A percentile compares a stretch with the other conserved stretches of the same genome.
These are phyloP conservation scores for Backusella tuberculispora DNA, from an alignment of 192 early-diverging fungal species.

Conservation along the genomic window DNA sequence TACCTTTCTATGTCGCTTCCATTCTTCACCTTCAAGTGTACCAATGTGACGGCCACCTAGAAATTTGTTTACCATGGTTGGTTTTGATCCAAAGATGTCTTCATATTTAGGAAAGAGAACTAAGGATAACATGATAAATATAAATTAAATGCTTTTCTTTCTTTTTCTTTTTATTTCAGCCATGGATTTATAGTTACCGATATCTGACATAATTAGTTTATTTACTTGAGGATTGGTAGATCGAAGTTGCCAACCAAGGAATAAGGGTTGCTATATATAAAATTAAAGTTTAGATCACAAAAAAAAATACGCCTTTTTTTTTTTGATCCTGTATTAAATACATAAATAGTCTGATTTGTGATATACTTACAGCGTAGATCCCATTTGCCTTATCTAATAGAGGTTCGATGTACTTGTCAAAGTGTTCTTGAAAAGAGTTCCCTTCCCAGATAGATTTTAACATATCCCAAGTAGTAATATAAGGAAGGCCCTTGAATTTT, in stretches of 20 bases:
- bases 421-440: neutral
- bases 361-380: conserved; percentile 3
- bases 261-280: neutral
- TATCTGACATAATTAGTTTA: conserved; percentile 2
- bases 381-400: neutral
- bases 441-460: neutral
- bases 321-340: neutral
- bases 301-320: neutral
- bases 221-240: neutral
- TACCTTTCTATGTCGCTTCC: conserved; percentile 34
- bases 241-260: conserved; percentile 7
- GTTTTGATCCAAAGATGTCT: neutral
- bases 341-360: neutral
- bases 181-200: neutral
- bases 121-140: neutral
- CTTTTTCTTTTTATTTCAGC: neutral
- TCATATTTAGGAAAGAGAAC: neutral
- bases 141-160: neutral
- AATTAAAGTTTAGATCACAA: neutral
- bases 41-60: conserved; percentile 6
- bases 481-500: neutral
- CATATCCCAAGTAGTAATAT: neutral
- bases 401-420: neutral
- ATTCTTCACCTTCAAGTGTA: conserved; percentile 17
- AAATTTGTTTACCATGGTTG: conserved; percentile 2